Conservation (phyloP, 352 stramenopile species). For the Globisporangium nunn region DNA sequence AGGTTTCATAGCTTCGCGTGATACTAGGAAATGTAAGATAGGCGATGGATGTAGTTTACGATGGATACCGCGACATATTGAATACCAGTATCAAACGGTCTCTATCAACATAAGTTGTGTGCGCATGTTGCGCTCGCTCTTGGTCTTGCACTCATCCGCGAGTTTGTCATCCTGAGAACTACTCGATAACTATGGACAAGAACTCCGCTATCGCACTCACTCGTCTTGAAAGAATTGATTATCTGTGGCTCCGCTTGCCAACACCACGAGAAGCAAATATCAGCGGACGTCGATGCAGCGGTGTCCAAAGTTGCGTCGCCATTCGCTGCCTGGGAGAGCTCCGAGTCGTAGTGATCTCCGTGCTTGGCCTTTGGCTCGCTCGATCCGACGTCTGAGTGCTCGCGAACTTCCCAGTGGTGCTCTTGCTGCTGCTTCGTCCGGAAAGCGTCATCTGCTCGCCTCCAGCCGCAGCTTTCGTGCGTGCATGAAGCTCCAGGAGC, state of each 20-base stretch:
- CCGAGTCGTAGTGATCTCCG: not conserved
- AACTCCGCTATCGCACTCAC: no score
- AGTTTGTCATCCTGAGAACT: no score
- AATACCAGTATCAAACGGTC: no score
- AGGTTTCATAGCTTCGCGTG: no score
- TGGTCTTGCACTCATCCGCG: no score
- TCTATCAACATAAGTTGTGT: no score
- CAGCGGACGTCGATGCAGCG: conserved; percentile 17
- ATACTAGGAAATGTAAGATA: no score
- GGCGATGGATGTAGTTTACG: no score
- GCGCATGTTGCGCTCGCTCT: no score
- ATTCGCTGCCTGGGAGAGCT: not conserved
- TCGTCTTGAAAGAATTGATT: not conserved
- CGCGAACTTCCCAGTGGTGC: no score
- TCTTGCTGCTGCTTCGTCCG: not conserved
- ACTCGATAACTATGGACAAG: no score
- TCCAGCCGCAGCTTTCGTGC: conserved; percentile 1
- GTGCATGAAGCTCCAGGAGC: conserved; percentile 11
- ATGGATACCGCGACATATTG: no score
- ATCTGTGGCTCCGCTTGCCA: not conserved
- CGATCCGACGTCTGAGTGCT: not conserved
- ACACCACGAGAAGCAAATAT: not conserved
- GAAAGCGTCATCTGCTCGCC: not conserved
- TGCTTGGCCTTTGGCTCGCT: not conserved
- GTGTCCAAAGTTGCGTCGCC: conserved; percentile 15